Evolutionary conservation across 164 flowering plant genomes (phyloP), one percentile per base, ranked within the genome.

Genomic region (Paratinospora sagittata): DNA sequence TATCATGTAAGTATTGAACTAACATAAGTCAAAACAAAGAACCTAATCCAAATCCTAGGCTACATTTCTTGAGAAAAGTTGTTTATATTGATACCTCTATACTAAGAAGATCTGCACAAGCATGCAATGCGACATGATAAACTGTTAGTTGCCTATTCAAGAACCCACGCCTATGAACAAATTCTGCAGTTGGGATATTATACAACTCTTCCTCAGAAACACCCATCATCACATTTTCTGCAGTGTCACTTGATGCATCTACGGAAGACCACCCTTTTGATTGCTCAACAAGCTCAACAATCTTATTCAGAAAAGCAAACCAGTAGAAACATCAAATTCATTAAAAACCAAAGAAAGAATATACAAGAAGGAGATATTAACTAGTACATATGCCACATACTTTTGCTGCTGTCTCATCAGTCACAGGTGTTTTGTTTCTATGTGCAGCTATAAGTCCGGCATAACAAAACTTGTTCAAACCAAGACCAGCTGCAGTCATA

Each of bases 401-500:
- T 77, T 91, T 92, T 52, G 81, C 27, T 70, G 86, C 75, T 68
- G 85, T 81, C 74, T 87, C 97, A 73, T 86, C 87, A 10, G 90
- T 27, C 58, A 74, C 11, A 62, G 96, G 91, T 39, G 13, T 74
- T 84, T 85, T 86, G 71, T 91, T 95, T 76, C 72, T 84, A 75
- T 90, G 89, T 33, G 94, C 99, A 73, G 87, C 49, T 77, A 95
- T 89, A 71, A 92, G 91, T 63, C 96, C 99, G 23, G 99, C 96
- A 84, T 92, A 91, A 79, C 95, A 92, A 77, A 89, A 95, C 82
- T 89, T 88, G 84, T 95, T 90, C 73, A 95, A 84, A 73, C 94
- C 98, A 74, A 88, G 90, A 77, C 99, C 98, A 82, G 96, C 99
- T 6, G 97, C 92, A 82, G 95, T 90, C 99, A 95, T 91, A 80